Conservation (phyloP, 106 monocot genomes). For the Dendrobium catenatum region DNA sequence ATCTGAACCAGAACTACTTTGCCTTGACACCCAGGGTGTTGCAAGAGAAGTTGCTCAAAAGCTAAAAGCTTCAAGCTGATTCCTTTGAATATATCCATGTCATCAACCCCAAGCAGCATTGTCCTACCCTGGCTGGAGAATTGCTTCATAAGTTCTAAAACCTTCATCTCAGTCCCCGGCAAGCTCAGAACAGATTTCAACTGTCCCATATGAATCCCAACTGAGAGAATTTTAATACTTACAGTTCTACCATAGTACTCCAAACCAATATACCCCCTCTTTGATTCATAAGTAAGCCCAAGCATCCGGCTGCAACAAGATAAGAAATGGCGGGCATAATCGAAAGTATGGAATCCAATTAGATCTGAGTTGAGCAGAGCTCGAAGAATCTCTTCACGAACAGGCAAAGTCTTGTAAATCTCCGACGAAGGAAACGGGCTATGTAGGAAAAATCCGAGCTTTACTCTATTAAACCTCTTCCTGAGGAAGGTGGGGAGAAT, state of each 20-base stretch:
- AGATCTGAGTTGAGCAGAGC: slow-evolving; percentile 57
- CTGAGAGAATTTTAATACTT: slow-evolving; percentile 65
- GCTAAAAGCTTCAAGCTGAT: slow-evolving; percentile 63
- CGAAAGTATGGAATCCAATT: slow-evolving; percentile 73
- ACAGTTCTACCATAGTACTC: slow-evolving; percentile 69
- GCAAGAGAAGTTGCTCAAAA: slow-evolving; percentile 50
- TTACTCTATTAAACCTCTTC: slow-evolving; percentile 56
- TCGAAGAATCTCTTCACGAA: slow-evolving; percentile 51
- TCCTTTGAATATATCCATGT: slow-evolving; percentile 75
- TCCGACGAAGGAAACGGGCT: slow-evolving; percentile 65
- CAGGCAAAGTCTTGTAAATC: slow-evolving; percentile 58
- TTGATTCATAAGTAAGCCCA: slow-evolving; percentile 52
- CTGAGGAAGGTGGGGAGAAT: slow-evolving; percentile 65
- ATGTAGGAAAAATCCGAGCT: slow-evolving; percentile 79
- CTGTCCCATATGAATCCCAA: slow-evolving; percentile 72
- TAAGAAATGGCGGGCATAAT: slow-evolving; percentile 73
- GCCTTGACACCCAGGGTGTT: slow-evolving; percentile 45
- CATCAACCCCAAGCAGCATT: slow-evolving; percentile 64
- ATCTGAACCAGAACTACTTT: slow-evolving; percentile 60
- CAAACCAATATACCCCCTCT: slow-evolving; percentile 60
- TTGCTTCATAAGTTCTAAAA: slow-evolving; percentile 37
- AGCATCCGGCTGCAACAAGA: slow-evolving; percentile 73
- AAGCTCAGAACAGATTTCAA: slow-evolving; percentile 35
- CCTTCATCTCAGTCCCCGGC: slow-evolving; percentile 40
- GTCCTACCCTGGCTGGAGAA: slow-evolving; percentile 24